Evolutionary conservation across 2,329 filamentous ascomycete species (phyloP), one percentile per base, ranked within the genome.

Genomic region (Xylaria sp.): DNA sequence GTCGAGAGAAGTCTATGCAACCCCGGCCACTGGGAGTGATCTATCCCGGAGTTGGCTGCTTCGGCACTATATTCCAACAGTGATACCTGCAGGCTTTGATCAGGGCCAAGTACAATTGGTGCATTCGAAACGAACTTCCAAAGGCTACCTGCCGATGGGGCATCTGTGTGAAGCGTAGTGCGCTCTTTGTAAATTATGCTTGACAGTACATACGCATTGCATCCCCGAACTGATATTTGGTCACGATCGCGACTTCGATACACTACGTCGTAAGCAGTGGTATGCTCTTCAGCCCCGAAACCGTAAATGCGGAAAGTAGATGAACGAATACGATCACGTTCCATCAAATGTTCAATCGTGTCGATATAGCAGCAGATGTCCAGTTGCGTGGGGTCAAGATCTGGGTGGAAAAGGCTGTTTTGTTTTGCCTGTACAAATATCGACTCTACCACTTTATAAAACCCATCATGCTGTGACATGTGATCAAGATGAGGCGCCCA

Each of bases 251-350:
- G 67, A 59, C 58, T 4, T 8, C 1, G 7, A 66, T 69, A 66
- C 15, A 10, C 10, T 2, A 9, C 51, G 25, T 69, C 67, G 46
- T 63, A 55, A 25, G 5, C 18, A 2, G 63, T 55, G 18, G 34
- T 66, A 44, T 69, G 67, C 23, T 54, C 63, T 46, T 69, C 67
- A n/a, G 67, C 63, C 28, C 67, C 67, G 10, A 69, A 69, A 4
- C 58, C 58, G 13, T 58, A 58, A 32, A 50, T 18, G 23, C 63
- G 20, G 54, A 69, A 69, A 25, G 58, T 66, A 1, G 67, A 63
- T 23, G 54, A 50, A 37, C 67, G 67, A 18, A 69, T 63, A 20
- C 51, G 39, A 54, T 66, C 63, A 2, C 67, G 67, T 13, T 55
- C 52, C 23, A 63, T 63, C 13, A 69, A 44, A 52, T 62, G 51